phyloP scores from a whole-genome alignment of 2,329 filamentous ascomycete species.

The Cordyceps javanica region DNA sequence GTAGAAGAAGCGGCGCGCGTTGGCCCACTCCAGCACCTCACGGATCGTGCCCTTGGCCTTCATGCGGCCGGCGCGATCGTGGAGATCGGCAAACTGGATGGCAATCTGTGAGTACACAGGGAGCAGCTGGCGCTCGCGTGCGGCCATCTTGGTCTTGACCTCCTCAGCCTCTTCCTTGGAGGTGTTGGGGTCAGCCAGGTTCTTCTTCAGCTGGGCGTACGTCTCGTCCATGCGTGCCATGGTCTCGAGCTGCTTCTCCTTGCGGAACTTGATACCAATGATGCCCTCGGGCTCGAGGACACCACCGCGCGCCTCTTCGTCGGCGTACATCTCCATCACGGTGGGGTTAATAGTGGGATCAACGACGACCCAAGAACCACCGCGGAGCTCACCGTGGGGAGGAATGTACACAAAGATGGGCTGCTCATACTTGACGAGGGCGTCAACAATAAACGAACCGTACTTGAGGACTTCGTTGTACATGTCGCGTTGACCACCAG shows the following conservation, averaged over 20 bases:
- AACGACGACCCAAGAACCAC: constrained; percentile 98
- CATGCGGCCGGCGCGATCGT: constrained; percentile 96
- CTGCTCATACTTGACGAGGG: constrained; percentile 96
- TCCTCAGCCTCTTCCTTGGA: constrained; percentile 67
- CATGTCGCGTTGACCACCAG: constrained; percentile 98
- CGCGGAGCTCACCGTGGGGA: constrained; percentile 91
- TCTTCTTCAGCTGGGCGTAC: constrained; percentile 79
- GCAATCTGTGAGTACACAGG: constrained; percentile 93
- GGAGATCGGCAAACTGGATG: constrained; percentile 94
- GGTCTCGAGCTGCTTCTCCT: constrained; percentile 93
- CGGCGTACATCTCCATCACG: constrained; percentile 99
- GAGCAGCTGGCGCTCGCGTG: constrained; percentile 80
- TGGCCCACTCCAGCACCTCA: constrained; percentile 74
- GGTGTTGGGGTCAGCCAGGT: constrained; percentile 57
- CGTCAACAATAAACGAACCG: constrained; percentile 97
- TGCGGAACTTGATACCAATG: constrained; percentile 96
- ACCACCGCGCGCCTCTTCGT: constrained; percentile 90
- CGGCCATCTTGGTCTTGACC: constrained; percentile 77
- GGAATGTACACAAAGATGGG: constrained; percentile 99
- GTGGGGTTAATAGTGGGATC: constrained; percentile 97
- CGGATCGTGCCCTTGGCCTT: constrained; percentile 95
- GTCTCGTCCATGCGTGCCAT: constrained; percentile 88
- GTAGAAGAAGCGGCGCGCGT: constrained; percentile 97
- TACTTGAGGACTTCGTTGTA: constrained; percentile 99
- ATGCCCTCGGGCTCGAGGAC: constrained; percentile 98